Evolutionary conservation across 345 rosid genomes (phyloP), one percentile per base, ranked within the genome.

Genomic region (Syzygium jambos): DNA sequence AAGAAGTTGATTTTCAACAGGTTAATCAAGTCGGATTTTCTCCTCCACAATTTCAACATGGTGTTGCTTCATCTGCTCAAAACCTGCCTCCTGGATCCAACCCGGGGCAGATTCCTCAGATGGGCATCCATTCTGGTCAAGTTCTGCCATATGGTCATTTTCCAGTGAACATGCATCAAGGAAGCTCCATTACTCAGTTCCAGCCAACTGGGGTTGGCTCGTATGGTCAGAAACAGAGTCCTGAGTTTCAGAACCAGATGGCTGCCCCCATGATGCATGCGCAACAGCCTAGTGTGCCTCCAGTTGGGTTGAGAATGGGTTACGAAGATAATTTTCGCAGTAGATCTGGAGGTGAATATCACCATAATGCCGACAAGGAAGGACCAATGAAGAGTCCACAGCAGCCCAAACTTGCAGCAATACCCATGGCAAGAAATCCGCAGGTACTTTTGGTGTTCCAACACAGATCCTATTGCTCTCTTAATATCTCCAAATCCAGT

Each of bases 111-210:
- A 87, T 87, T 23, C 91, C 93, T 29, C 96, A 88, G 85, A 86
- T 92, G 19, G 93, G 94, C 92, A 90, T 68, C 84, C 93, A 89
- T 86, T 49, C 88, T 84, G 91, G 93, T 87, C 94, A 91, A 88
- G 85, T 91, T 85, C 98, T 93, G 90, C 97, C 95, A 54, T 93
- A 89, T 87, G 90, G 89, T 89, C 93, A 94, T 85, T 89, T 95
- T 87, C 92, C 93, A 23, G 88, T 84, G 87, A 93, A 90, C 91
- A 78, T 90, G 91, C 96, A 92, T 73, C 94, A 90, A 57, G 93
- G 92, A 85, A 85, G 89, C 84, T 51, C 93, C 87, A 52, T 86
- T 87, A 89, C 87, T 59, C 96, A 92, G 88, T 86, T 90, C 90
- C 97, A 94, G 88, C 96, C 88, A 83, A 85, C 89, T 63, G 95